Evolutionary conservation across 108 stramenopile species (phyloP).

Genomic region (Nitzschia inconspicua): DNA sequence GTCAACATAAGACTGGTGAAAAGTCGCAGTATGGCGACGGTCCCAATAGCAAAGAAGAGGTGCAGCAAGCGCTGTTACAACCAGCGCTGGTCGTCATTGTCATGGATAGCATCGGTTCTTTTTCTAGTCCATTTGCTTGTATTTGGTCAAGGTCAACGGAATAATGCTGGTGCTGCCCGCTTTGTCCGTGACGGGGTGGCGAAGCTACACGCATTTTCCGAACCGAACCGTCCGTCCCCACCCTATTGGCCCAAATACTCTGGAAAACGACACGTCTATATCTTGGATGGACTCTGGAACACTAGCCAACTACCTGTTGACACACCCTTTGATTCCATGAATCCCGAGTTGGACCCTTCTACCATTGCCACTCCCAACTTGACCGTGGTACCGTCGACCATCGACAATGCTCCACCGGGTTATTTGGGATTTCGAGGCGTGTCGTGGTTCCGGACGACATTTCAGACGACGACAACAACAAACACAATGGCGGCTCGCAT

Average conservation of each 20-base stretch:
- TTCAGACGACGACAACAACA: background rate
- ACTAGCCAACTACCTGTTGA: background rate
- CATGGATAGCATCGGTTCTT: too few relatives aligned
- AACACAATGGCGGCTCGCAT: conserved; percentile 6
- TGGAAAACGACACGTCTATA: conserved; percentile 13
- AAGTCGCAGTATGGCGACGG: too few relatives aligned
- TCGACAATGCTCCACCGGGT: conserved; percentile 29
- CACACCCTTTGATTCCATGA: conserved; percentile 30
- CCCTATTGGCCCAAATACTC: conserved; percentile 34
- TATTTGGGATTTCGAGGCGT: conserved; percentile 32
- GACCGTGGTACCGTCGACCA: conserved; percentile 20
- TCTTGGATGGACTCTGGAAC: conserved; percentile 34
- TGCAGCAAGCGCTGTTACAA: too few relatives aligned
- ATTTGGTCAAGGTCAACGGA: too few relatives aligned
- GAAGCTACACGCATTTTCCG: too few relatives aligned
- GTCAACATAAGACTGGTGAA: too few relatives aligned
- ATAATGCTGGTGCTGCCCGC: too few relatives aligned
- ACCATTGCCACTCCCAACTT: background rate
- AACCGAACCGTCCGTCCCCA: too few relatives aligned
- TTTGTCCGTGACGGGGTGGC: too few relatives aligned
- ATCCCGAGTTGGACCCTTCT: conserved; percentile 21
- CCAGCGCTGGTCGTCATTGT: too few relatives aligned
- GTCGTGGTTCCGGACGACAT: conserved; percentile 19
- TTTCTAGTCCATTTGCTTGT: too few relatives aligned
- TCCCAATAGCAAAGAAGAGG: too few relatives aligned